Evolutionary conservation across 1,284 basidiomycete species (phyloP).

Genomic region (Ustilago bromivora): DNA sequence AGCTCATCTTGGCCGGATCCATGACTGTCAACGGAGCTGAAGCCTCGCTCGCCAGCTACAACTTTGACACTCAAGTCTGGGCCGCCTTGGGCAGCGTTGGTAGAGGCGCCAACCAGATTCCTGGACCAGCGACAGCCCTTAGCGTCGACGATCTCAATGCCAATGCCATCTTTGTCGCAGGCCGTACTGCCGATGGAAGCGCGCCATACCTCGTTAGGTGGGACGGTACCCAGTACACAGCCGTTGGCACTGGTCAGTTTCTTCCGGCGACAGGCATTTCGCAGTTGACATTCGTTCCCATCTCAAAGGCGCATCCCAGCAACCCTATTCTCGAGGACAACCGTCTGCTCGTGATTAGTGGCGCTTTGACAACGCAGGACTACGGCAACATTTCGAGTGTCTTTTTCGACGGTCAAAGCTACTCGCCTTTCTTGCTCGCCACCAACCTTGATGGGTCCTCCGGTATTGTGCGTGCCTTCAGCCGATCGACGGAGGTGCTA

Average conservation of each 20-base stretch:
- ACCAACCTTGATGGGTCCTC: conserved; percentile 77
- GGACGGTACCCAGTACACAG: conserved; percentile 53
- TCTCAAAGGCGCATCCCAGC: conserved; percentile 77
- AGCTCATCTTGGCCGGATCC: conserved; percentile 74
- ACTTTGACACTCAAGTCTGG: conserved; percentile 76
- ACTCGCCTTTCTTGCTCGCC: conserved; percentile 86
- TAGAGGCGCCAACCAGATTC: conserved; percentile 74
- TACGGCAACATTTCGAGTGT: conserved; percentile 79
- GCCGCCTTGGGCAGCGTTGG: conserved; percentile 80
- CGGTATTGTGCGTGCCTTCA: conserved; percentile 80
- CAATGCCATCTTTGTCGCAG: conserved; percentile 89
- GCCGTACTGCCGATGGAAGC: conserved; percentile 71
- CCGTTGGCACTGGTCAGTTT: conserved; percentile 47
- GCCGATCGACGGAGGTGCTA: conserved; percentile 74
- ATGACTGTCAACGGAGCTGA: conserved; percentile 77
- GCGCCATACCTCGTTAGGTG: conserved; percentile 58
- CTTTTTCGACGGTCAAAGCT: conserved; percentile 85
- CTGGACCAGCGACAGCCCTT: conserved; percentile 89
- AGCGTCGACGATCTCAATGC: conserved; percentile 84
- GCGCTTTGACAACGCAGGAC: conserved; percentile 75
- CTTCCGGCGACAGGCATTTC: conserved; percentile 78
- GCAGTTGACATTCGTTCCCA: conserved; percentile 89
- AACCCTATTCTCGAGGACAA: conserved; percentile 83
- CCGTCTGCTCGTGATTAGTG: conserved; percentile 90
- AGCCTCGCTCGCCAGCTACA: conserved; percentile 80